Evolutionary conservation across 2,329 filamentous ascomycete genomes (phyloP), one percentile per base, ranked within the genome.

Genomic region (Colletotrichum coccodes): DNA sequence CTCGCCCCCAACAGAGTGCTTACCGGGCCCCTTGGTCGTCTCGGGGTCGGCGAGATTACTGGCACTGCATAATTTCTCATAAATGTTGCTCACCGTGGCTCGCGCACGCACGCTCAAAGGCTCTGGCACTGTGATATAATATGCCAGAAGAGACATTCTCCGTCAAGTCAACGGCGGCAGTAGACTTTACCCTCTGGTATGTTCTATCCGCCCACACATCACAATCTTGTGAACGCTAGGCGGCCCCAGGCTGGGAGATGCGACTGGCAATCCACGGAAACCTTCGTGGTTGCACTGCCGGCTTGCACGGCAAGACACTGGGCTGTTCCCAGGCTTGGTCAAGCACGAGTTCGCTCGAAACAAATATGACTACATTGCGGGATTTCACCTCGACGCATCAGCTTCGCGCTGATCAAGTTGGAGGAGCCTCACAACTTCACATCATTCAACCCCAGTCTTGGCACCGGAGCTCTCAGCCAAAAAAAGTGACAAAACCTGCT

Each of bases 251-350:
- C 44, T 58, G 42, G 47, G n/a, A 49, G 42, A n/a, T 36, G 34
- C 44, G 61, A 64, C 54, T 9, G 46, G 7, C 61, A 36, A 9
- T 36, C 50, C 26, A 14, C 21, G 23, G n/a, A 60, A 68, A 68
- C 60, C 47, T 68, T 68, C 65, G 49, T 36, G 28, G 61, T 68
- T 42, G 34, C 61, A 68, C 38, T 28, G 28, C 32, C 64, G 46
- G 65, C 46, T 52, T 68, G 23, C 16, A 53, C 47, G 54, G 47
- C 54, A 60, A 36, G 53, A 40, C 4, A 9, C 49, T 40, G 59
- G 38, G 28, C 23, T 59, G 12, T 42, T 36, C 44, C n/a, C n/a
- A 49, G 40, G 26, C 34, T 23, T 8, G 14, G 62, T 21, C 46
- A 53, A 36, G 28, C 34, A 64, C 32, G 23, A 38, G 18, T 36